Evolutionary conservation across 164 flowering plant genomes (phyloP).

Genomic region (Macadamia integrifolia): DNA sequence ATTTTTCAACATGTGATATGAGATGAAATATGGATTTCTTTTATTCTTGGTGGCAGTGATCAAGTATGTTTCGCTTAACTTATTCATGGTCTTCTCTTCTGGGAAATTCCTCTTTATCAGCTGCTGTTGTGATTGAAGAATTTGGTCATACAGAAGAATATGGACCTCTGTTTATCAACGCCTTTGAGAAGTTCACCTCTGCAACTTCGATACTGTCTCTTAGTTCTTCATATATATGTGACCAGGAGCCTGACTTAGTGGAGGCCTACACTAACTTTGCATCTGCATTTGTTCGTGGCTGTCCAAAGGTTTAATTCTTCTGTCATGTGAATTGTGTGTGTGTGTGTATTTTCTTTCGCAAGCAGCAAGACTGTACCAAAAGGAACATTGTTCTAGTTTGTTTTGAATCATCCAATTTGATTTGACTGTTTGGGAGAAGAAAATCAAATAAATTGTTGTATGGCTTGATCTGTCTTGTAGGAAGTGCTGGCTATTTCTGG

Average conservation of each 20-base stretch:
- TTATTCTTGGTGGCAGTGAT: background rate
- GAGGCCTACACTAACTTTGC: slow-evolving; percentile 87
- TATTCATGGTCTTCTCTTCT: slow-evolving; percentile 8
- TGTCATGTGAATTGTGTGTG: slow-evolving; percentile 4
- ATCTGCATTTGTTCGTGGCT: slow-evolving; percentile 60
- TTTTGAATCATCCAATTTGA: background rate
- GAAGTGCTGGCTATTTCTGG: slow-evolving; percentile 71
- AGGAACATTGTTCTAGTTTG: background rate
- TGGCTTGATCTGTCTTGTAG: slow-evolving; percentile 31
- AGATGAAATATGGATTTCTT: background rate
- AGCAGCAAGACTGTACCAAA: background rate
- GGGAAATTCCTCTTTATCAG: slow-evolving; percentile 31
- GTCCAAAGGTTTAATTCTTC: slow-evolving; percentile 51
- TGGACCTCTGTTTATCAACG: slow-evolving; percentile 66
- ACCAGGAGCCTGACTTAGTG: slow-evolving; percentile 96
- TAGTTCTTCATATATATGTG: slow-evolving; percentile 92
- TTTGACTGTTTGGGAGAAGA: background rate
- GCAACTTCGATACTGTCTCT: slow-evolving; percentile 78
- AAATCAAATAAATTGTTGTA: slow-evolving; percentile 1
- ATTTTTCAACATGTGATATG: no score
- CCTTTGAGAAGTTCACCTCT: slow-evolving; percentile 74
- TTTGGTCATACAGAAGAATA: slow-evolving; percentile 86
- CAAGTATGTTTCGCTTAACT: background rate
- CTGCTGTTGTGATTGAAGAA: slow-evolving; percentile 81
- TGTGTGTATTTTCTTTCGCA: background rate